Conservation (phyloP, 306 rosid genomes). For the Vigna trinervia region DNA sequence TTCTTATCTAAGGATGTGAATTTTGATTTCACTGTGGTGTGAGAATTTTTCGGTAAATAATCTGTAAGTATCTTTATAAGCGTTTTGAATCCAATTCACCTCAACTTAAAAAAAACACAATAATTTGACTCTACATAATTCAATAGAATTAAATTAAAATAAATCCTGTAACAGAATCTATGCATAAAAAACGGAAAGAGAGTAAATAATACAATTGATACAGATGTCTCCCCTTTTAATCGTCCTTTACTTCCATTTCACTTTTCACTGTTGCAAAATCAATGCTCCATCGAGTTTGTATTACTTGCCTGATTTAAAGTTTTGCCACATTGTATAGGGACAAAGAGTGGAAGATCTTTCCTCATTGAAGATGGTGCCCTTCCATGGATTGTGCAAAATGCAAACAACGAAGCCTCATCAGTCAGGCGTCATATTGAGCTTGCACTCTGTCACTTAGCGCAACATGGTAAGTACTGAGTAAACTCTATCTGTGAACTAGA, state of each 20-base stretch:
- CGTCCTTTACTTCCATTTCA: conserved; percentile 34
- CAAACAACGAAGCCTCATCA: conserved; percentile 87
- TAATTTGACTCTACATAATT: not conserved
- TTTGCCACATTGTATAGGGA: conserved; percentile 59
- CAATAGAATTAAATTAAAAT: not conserved
- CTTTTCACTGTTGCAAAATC: conserved; percentile 22
- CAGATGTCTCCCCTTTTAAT: conserved; percentile 27
- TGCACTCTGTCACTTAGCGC: conserved; percentile 97
- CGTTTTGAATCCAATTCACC: no score
- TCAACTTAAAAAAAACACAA: no score
- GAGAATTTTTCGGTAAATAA: no score
- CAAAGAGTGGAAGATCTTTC: conserved; percentile 81
- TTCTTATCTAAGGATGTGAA: no score
- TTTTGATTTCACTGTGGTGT: no score
- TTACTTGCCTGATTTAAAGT: conserved; percentile 21
- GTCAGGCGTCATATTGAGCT: conserved; percentile 94
- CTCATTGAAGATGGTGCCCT: conserved; percentile 96
- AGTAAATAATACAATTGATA: not conserved
- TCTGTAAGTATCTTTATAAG: no score
- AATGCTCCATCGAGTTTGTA: not conserved
- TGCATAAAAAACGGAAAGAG: not conserved
- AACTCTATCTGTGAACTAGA: conserved; percentile 13
- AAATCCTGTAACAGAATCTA: not conserved
- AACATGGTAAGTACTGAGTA: conserved; percentile 68
- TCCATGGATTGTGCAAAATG: conserved; percentile 96